These are phyloP conservation scores for Pilobolus umbonatus DNA, from an alignment of 192 early-diverging fungal species.

Conservation along the genomic window DNA sequence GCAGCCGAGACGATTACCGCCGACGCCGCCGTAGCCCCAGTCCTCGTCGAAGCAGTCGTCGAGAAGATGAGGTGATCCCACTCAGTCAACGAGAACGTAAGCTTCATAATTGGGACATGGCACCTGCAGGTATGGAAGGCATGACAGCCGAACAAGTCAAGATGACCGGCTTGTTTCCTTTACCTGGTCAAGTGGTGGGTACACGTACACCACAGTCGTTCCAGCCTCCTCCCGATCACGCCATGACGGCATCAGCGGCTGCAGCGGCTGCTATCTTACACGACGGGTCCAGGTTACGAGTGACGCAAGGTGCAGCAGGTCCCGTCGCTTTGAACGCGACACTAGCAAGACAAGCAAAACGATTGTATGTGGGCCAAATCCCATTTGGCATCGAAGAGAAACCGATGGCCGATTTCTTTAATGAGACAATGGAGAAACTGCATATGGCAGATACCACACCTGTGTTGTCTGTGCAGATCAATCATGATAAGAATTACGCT, in stretches of 20 bases:
- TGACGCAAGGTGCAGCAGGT: slow-evolving; percentile 40
- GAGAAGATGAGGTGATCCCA: slow-evolving; percentile 56
- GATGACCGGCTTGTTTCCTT: slow-evolving; percentile 75
- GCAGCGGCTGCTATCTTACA: neutral
- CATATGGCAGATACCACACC: slow-evolving; percentile 68
- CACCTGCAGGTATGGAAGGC: slow-evolving; percentile 85
- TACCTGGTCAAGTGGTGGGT: slow-evolving; percentile 61
- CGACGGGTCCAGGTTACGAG: slow-evolving; percentile 11
- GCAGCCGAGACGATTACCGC: slow-evolving; percentile 38
- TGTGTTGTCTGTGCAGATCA: slow-evolving; percentile 80
- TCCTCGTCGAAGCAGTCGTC: slow-evolving; percentile 23
- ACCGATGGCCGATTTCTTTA: slow-evolving; percentile 79
- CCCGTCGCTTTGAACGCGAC: slow-evolving; percentile 50
- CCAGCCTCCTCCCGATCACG: slow-evolving; percentile 9
- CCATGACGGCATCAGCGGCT: neutral
- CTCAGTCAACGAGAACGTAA: slow-evolving; percentile 73
- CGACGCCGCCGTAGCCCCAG: slow-evolving; percentile 38
- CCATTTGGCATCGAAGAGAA: slow-evolving; percentile 74
- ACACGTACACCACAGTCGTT: slow-evolving; percentile 24
- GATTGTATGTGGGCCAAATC: slow-evolving; percentile 91
- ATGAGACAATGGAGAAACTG: slow-evolving; percentile 74
- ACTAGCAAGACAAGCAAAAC: slow-evolving; percentile 70
- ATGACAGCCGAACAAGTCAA: slow-evolving; percentile 86
- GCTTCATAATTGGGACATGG: slow-evolving; percentile 88
- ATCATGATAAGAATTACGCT: slow-evolving; percentile 92